These are phyloP conservation scores for Saccharomyces eubayanus DNA, from an alignment of 805 yeast genomes.

Conservation along the genomic window DNA sequence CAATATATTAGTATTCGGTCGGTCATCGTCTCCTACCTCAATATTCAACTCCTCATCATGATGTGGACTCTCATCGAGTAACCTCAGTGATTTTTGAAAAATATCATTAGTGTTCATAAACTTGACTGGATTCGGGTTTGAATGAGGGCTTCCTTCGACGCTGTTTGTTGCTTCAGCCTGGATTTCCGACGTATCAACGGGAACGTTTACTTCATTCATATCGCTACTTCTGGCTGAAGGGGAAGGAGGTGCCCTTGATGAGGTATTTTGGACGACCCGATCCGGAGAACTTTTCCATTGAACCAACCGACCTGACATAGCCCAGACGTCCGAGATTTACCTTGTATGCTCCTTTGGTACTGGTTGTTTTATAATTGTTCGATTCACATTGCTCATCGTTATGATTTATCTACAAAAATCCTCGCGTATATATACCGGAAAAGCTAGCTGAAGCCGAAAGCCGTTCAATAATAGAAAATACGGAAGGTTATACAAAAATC, in stretches of 20 bases:
- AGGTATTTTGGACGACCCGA: neutral
- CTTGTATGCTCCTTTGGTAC: neutral
- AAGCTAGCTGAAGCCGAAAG: neutral
- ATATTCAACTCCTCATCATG: neutral
- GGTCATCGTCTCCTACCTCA: neutral
- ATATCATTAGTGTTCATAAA: conserved; percentile 4
- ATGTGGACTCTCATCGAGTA: neutral
- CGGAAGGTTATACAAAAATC: neutral
- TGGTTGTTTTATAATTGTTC: neutral
- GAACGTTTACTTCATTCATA: neutral
- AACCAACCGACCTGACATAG: neutral
- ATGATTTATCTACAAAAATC: neutral
- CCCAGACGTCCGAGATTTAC: neutral
- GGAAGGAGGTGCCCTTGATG: neutral
- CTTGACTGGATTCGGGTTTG: conserved; percentile 2
- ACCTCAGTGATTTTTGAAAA: neutral
- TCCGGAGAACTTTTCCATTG: neutral
- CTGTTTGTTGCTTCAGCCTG: neutral
- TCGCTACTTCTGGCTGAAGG: neutral
- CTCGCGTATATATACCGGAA: neutral
- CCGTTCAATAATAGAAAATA: neutral
- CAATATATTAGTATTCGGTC: neutral
- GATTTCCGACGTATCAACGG: neutral
- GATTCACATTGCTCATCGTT: neutral
- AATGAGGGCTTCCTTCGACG: neutral